Evolutionary conservation across 2,329 filamentous ascomycete species (phyloP), one percentile per base, ranked within the genome.

Genomic region (Chrysoporthe deuterocubensis): DNA sequence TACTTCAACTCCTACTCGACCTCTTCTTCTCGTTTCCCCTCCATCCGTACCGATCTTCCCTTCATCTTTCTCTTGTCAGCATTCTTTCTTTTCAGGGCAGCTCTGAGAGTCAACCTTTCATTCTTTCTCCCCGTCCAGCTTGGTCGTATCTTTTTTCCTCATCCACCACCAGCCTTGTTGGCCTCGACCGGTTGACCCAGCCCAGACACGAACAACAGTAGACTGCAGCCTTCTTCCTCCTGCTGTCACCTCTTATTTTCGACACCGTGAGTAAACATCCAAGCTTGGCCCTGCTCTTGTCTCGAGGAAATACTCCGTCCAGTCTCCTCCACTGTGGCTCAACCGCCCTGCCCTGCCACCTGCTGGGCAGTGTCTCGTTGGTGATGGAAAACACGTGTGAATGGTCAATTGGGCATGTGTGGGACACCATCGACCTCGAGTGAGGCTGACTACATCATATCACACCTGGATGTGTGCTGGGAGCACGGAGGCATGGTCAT

Each of bases 81-180:
- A n/a, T 64, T 34, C 62, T 64, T 64, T 64, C 62, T 64, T 58
- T 60, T 26, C 21, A 26, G 56, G 42, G 34, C 34, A 58, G 54
- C 56, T 65, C 63, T 65, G 63, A 18, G 63, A 65, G 63, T 65
- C 54, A 60, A n/a, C 44, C 63, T 26, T 65, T 65, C 63, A 60
- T 42, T 65, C 63, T 14, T 61, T 61, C 40, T 48, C 16, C 48
- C 21, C 37, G 21, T 32, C 58, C 58, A 44, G 34, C 58, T 21
- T 21, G 58, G 58, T 6, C 57, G 58, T 32, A 56, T 16, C 63
- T 56, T 6, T 26, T n/a, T 37, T 5, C 40, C 11, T 14, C 16
- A n/a, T 21, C 18, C 11, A 34, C 42, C 60, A 40, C 9, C 54
- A 50, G 11, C 52, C 52, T 48, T n/a, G 52, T 65, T 44, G 62